Base-by-base conservation (phyloP, 140 eudicot genomes). In the Senecio squalidus region DNA sequence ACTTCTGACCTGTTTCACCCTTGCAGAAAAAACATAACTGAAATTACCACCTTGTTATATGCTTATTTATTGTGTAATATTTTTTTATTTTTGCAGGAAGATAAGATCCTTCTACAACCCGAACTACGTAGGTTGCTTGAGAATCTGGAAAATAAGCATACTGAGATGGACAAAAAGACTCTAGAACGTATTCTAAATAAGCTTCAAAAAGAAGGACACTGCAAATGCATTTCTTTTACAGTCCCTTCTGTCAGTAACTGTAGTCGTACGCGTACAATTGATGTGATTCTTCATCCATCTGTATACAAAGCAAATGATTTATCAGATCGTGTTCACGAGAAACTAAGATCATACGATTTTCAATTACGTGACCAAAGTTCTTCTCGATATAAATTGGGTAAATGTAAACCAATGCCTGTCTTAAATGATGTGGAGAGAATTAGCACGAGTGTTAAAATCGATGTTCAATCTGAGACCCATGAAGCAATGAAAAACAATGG, bases 111-210 rank as follows among this genome's bases (percentile, higher is more conserved):
- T 15, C 48, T 91, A 60, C 81, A 71, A 72, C 72, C 94, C 34
- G 96, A 91, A 72, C 78, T 91, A 47, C 88, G 73, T 29, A 74
- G 84, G 67, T 75, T 79, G 62, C 88, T 91, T 58, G 88, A 86
- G 70, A 75, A 69, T 62, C 78, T 85, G 21, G 90, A 86, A 61
- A 72, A 64, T 46, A 51, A 23, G 46, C 83, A 82, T 66, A 94
- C 75, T 45, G 81, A 77, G 77, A 84, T 87, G 93, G 98, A 86
- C 72, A 80, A 82, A 57, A 86, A 61, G 81, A 91, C 98, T 48
- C 61, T 91, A 40, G 64, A 46, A 3, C 96, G 95, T 40, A 65
- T 82, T 68, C 60, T 91, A 58, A 79, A 78, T 60, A 86, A 84
- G 58, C 94, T 91, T 79, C 84, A 80, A 65, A 62, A 70, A 58